Evolutionary conservation across 352 stramenopile genomes (phyloP).

Genomic region (Globisporangium rhizosaccharum): DNA sequence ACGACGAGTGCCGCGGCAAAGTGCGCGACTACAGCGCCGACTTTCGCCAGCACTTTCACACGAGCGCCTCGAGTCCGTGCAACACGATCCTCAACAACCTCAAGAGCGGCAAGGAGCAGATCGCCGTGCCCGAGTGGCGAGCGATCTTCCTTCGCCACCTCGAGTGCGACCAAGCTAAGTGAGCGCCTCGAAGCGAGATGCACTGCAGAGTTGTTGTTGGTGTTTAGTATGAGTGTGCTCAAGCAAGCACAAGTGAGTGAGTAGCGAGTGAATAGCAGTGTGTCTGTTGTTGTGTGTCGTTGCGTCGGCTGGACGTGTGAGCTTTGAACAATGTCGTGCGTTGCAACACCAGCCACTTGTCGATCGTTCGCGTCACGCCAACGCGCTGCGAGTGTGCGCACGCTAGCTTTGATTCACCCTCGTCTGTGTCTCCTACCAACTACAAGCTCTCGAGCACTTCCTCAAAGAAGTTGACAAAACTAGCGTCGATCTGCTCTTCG

Average conservation of each 20-base stretch:
- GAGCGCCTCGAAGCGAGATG: not conserved
- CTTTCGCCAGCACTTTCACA: constrained; percentile 70
- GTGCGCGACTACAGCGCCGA: constrained; percentile 56
- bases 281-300: not conserved
- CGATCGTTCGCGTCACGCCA: not conserved
- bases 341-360: no score
- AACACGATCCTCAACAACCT: constrained; percentile 53
- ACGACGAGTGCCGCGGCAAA: constrained; percentile 73
- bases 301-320: no score
- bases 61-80: constrained; percentile 53
- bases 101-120: constrained; percentile 43
- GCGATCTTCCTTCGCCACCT: constrained; percentile 63
- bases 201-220: not conserved
- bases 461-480: constrained; percentile 85
- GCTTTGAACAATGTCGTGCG: no score
- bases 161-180: constrained; percentile 26
- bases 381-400: not conserved
- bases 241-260: not conserved
- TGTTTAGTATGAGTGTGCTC: not conserved
- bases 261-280: not conserved
- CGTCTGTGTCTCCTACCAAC: not conserved
- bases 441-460: constrained; percentile 70
- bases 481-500: constrained; percentile 75
- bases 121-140: constrained; percentile 71
- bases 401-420: constrained; percentile 1